Evolutionary conservation across 163 green algal genomes (phyloP).

Genomic region (Smithsoniella earleae): DNA sequence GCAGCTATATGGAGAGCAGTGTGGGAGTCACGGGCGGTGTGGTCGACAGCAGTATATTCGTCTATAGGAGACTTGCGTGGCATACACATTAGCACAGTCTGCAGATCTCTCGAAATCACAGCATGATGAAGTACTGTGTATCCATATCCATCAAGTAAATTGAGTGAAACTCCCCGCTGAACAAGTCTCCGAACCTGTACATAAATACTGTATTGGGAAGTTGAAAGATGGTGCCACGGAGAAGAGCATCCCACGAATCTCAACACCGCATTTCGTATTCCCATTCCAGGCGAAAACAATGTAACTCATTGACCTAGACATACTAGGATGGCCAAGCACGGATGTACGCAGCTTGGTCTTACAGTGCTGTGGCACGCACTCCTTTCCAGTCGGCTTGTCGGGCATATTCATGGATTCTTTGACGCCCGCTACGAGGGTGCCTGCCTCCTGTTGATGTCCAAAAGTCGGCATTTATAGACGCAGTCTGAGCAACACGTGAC

Average conservation of each 20-base stretch:
- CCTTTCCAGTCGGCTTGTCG: slow-evolving; percentile 4
- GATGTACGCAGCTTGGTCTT: not conserved
- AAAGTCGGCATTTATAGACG: no score
- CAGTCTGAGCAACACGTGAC: no score
- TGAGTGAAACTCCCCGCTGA: not conserved
- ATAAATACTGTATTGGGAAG: not conserved
- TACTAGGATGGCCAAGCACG: no score
- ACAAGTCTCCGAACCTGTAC: slow-evolving; percentile 17
- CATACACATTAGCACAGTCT: slow-evolving; percentile 21
- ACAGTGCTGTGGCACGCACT: not conserved
- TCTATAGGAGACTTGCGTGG: slow-evolving; percentile 12
- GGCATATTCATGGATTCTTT: slow-evolving; percentile 24
- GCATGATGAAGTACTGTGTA: slow-evolving; percentile 22
- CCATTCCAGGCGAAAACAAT: not conserved
- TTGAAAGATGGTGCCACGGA: not conserved
- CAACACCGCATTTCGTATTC: not conserved
- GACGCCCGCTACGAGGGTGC: not conserved
- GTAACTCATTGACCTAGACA: not conserved
- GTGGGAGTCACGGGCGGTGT: not conserved
- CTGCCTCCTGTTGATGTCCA: not conserved
- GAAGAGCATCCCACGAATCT: not conserved
- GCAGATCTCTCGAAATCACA: slow-evolving; percentile 14
- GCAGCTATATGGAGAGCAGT: slow-evolving; percentile 24
- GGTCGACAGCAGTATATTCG: not conserved
- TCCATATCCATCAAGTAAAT: not conserved